Base-by-base conservation (phyloP, 306 rosid species). In the Cicer arietinum region DNA sequence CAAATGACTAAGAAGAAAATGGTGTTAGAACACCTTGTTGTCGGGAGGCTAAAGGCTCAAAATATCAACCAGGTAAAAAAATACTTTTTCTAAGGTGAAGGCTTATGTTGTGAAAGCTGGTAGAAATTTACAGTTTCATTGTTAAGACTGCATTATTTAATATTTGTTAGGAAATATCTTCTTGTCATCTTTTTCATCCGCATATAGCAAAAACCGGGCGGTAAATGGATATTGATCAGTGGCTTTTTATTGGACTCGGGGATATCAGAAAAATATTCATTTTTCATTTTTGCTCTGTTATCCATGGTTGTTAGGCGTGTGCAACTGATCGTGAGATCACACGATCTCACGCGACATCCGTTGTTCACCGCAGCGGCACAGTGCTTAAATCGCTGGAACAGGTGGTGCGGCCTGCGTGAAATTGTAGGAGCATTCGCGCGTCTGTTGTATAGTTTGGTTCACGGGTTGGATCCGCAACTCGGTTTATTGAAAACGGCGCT, bases 1-100 rank as follows among this genome's bases (percentile, higher is more conserved):
- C 90, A 94, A 76, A 81, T 94, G 98, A 92, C 99, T 13, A 94
- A 94, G 90, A 94, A 94, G 95, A 94, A 94, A 87, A 94, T 94
- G 99, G 96, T 94, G 80, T 86, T 94, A 62, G 99, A 94, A 82
- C 99, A 94, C 86, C 87, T 94, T 71, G 99, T 94, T 79, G 99
- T 94, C 42, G 99, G 99, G 80, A 90, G 90, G 87, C 79, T 94
- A 69, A 94, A 94, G 86, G 87, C 96, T 79, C 98, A 90, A 86
- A 92, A 90, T 64, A 94, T 92, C 74, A 94, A 94, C 72, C 99
- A 94, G 99, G 99, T 91, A 83, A 85, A 65, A 60, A 69, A 64
- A 67, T 60, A 39, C 57, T 41, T 71, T 63, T 59, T 56, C 5
- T 11, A 61, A 17, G 9, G 52, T 77, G 50, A 73, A 63, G 40